Conservation (phyloP, 345 rosid species). For the Citrus hindsii region DNA sequence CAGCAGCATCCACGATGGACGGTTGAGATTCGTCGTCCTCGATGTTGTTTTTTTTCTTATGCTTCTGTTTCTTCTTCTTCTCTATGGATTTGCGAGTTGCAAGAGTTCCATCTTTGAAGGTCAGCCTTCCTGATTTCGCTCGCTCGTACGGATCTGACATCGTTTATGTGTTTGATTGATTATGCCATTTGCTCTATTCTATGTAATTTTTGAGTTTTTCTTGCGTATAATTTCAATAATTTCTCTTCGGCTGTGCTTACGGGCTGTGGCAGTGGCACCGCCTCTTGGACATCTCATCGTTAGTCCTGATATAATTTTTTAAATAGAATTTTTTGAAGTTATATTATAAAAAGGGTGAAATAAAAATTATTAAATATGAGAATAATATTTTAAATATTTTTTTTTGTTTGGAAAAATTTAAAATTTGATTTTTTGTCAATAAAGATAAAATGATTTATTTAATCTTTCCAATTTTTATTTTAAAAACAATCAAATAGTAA, state of each 20-base stretch:
- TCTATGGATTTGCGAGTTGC: slow-evolving; percentile 65
- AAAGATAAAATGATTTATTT: no score
- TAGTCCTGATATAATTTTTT: no score
- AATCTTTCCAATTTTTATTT: no score
- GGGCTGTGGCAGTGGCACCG: neutral
- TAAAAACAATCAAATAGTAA: no score
- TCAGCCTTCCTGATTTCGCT: slow-evolving; percentile 64
- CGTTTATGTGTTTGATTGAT: neutral
- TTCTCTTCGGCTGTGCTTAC: neutral
- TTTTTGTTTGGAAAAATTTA: no score
- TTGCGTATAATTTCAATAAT: neutral
- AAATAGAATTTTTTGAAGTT: no score
- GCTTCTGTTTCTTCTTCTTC: slow-evolving; percentile 51
- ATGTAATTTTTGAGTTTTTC: no score
- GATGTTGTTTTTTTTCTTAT: slow-evolving; percentile 13
- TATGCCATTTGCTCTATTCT: neutral
- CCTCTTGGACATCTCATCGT: neutral
- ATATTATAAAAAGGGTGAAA: no score
- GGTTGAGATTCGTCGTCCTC: slow-evolving; percentile 18
- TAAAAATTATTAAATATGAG: no score
- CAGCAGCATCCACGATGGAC: slow-evolving; percentile 15
- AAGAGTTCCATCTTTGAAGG: slow-evolving; percentile 72
- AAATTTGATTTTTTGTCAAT: no score
- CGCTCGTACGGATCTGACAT: slow-evolving; percentile 79
- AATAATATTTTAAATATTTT: no score